These are phyloP conservation scores for Solanum rostratum DNA, from an alignment of 257 asterid species.

Conservation along the genomic window DNA sequence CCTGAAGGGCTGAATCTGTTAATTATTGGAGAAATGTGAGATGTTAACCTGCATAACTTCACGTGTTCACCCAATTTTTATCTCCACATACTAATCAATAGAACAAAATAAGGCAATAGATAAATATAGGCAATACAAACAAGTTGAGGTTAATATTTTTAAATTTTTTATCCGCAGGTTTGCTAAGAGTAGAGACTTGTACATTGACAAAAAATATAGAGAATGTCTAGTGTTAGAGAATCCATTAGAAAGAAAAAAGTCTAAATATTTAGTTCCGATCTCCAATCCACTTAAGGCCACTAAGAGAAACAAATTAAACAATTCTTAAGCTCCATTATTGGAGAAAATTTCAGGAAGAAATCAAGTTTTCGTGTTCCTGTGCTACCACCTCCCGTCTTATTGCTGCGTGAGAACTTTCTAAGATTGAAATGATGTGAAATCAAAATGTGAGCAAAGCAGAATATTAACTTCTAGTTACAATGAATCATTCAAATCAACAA, in stretches of 20 bases:
- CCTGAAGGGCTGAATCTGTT: constrained; percentile 2
- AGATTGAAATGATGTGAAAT: not conserved
- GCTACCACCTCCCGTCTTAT: not conserved
- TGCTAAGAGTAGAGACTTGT: not conserved
- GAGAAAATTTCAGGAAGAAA: not conserved
- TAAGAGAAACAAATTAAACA: not conserved
- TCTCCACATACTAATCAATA: not conserved
- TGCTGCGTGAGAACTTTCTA: not conserved
- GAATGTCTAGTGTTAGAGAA: not conserved
- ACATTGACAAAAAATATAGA: not conserved
- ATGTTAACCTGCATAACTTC: not conserved
- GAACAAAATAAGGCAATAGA: not conserved
- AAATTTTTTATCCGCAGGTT: not conserved
- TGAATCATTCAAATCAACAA: not conserved
- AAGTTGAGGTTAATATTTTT: not conserved
- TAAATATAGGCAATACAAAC: not conserved
- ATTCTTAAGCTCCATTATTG: not conserved
- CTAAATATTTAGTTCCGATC: not conserved
- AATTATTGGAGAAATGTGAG: constrained; percentile 6
- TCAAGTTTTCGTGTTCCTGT: not conserved
- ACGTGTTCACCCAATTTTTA: not conserved
- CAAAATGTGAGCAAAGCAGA: not conserved
- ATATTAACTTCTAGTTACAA: not conserved
- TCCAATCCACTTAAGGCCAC: not conserved
- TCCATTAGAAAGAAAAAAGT: not conserved